These are phyloP conservation scores for Porogramme epimiltina DNA, from an alignment of 1,284 basidiomycete species.

Conservation along the genomic window DNA sequence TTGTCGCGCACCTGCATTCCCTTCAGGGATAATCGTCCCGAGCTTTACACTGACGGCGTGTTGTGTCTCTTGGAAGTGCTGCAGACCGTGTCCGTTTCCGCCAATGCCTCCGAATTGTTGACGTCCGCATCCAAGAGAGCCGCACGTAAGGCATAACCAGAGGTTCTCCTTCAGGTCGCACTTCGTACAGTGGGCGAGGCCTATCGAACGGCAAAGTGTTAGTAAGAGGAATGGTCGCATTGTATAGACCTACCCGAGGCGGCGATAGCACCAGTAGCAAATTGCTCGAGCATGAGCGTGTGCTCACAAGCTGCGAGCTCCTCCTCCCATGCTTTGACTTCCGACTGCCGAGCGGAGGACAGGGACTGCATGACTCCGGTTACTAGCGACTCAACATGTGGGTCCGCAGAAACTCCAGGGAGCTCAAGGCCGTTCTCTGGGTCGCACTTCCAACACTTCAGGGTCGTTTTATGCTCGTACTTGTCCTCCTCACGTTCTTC, in stretches of 20 bases:
- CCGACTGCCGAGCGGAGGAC: slow-evolving; percentile 89
- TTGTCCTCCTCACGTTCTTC: slow-evolving; percentile 89
- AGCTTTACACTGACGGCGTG: slow-evolving; percentile 93
- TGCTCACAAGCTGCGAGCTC: slow-evolving; percentile 91
- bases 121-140: slow-evolving; percentile 93
- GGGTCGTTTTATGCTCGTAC: slow-evolving; percentile 69
- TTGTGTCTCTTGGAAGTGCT: slow-evolving; percentile 76
- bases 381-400: slow-evolving; percentile 59
- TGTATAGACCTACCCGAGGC: slow-evolving; percentile 44
- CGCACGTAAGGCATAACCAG: slow-evolving; percentile 95
- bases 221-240: not conserved
- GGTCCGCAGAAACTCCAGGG: slow-evolving; percentile 34
- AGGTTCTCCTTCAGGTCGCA: slow-evolving; percentile 89
- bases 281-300: slow-evolving; percentile 78
- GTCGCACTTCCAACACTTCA: slow-evolving; percentile 83
- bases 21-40: slow-evolving; percentile 96
- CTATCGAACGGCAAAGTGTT: slow-evolving; percentile 39
- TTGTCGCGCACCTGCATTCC: slow-evolving; percentile 67
- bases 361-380: slow-evolving; percentile 81
- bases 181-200: slow-evolving; percentile 73
- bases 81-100: slow-evolving; percentile 90
- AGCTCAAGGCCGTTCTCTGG: slow-evolving; percentile 53
- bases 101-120: slow-evolving; percentile 84
- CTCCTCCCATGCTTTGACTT: slow-evolving; percentile 98
- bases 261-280: slow-evolving; percentile 50